phyloP scores from a whole-genome alignment of 1,284 basidiomycete species.

The Abortiporus biennis region DNA sequence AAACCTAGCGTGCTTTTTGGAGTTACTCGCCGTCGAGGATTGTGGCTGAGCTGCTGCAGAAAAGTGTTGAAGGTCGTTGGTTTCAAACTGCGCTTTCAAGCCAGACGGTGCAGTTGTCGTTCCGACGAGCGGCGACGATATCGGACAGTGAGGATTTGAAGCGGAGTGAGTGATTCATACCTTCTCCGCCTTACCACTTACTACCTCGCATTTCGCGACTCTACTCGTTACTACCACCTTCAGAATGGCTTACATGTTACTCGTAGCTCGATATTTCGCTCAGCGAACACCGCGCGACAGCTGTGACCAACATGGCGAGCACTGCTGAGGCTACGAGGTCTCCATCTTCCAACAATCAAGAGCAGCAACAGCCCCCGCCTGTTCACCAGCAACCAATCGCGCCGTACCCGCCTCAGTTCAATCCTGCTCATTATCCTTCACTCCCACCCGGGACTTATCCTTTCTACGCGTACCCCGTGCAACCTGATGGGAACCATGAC shows the following conservation, averaged over 20 bases:
- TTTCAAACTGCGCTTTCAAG: no score
- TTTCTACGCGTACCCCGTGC: conserved; percentile 36
- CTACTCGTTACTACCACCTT: conserved; percentile 5
- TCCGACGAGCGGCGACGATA: conserved; percentile 32
- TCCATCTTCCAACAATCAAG: background rate
- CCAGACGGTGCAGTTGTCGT: no score
- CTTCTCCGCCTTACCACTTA: conserved; percentile 21
- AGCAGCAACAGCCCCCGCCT: background rate
- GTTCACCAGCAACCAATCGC: conserved; percentile 10
- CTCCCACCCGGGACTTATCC: conserved; percentile 37
- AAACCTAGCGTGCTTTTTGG: no score
- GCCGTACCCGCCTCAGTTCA: conserved; percentile 38
- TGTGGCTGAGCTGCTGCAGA: no score
- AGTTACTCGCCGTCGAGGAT: no score
- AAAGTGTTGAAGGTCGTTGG: no score
- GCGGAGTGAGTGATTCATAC: conserved; percentile 27
- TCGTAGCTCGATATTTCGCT: background rate
- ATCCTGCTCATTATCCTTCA: conserved; percentile 36
- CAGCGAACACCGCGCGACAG: background rate
- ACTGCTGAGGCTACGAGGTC: background rate
- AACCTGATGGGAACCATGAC: conserved; percentile 37
- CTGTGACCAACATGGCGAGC: background rate
- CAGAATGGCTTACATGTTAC: background rate
- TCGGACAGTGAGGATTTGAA: conserved; percentile 30
- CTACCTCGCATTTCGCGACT: conserved; percentile 5